Percentiles rank a stretch among this genome's conserved stretches.
Conservation (phyloP, 352 stramenopile genomes). For the Phytophthora fragariaefolia region DNA sequence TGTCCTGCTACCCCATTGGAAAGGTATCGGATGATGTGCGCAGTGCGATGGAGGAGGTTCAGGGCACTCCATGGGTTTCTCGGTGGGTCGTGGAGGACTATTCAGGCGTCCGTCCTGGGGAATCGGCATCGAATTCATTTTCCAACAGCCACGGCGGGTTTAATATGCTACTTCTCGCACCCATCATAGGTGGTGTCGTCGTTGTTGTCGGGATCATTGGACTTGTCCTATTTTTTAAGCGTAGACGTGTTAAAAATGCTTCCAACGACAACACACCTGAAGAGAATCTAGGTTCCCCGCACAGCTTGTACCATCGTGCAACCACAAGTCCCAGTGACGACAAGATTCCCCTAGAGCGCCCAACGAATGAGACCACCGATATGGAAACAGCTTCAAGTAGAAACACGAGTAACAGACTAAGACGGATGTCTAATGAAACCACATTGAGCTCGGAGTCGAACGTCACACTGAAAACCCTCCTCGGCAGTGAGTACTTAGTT, state of each 20-base stretch:
- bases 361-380: no score
- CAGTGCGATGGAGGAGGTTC: constrained; percentile 2
- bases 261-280: no score
- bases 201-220: neutral
- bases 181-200: neutral
- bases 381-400: no score
- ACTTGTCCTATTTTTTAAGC: no score
- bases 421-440: neutral
- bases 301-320: neutral
- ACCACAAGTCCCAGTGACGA: no score
- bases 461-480: constrained; percentile 5
- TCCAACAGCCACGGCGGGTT: no score
- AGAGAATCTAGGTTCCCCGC: neutral
- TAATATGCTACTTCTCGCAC: neutral
- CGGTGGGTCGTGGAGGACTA: constrained; percentile 20
- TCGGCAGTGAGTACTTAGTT: neutral
- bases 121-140: no score
- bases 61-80: constrained; percentile 18
- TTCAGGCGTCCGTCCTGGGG: no score
- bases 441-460: constrained; percentile 6
- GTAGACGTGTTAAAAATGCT: no score
- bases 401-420: no score
- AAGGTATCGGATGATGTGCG: neutral
- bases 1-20: constrained; percentile 20
- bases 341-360: no score